phyloP scores from a whole-genome alignment of 2,329 filamentous ascomycete genomes.

The Fusarium sp. region DNA sequence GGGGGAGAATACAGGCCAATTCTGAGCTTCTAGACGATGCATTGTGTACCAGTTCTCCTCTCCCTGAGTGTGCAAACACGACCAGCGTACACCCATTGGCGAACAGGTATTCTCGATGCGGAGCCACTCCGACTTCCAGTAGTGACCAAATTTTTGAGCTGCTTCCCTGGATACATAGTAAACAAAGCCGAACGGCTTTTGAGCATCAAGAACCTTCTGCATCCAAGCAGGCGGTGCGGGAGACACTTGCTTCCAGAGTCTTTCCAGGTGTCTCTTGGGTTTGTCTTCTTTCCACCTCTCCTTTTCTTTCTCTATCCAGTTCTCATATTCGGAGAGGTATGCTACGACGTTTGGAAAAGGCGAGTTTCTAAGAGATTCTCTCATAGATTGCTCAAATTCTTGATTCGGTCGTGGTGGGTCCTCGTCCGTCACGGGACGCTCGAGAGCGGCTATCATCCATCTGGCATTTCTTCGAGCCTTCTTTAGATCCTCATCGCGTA shows the following conservation, averaged over 20 bases:
- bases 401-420: too few relatives aligned
- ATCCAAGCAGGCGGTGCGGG: conserved; percentile 34
- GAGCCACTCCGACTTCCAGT: conserved; percentile 5
- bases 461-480: background rate
- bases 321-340: too few relatives aligned
- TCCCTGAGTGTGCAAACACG: conserved; percentile 18
- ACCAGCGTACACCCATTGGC: too few relatives aligned
- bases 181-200: conserved; percentile 26
- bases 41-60: background rate
- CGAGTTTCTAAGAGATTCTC: too few relatives aligned
- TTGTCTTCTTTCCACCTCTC: too few relatives aligned
- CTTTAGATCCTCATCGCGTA: fast-evolving
- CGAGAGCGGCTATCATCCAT: background rate
- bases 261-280: background rate
- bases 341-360: too few relatives aligned
- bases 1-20: conserved; percentile 20
- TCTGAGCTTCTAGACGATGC: background rate
- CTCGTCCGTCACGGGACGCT: fast-evolving
- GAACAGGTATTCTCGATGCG: too few relatives aligned
- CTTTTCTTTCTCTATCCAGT: too few relatives aligned
- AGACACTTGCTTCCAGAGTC: conserved; percentile 25
- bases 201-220: conserved; percentile 14
- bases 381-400: too few relatives aligned
- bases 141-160: background rate
- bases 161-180: conserved; percentile 29